Conservation (phyloP, 2,329 filamentous ascomycete genomes). For the Pezicula carpinea region DNA sequence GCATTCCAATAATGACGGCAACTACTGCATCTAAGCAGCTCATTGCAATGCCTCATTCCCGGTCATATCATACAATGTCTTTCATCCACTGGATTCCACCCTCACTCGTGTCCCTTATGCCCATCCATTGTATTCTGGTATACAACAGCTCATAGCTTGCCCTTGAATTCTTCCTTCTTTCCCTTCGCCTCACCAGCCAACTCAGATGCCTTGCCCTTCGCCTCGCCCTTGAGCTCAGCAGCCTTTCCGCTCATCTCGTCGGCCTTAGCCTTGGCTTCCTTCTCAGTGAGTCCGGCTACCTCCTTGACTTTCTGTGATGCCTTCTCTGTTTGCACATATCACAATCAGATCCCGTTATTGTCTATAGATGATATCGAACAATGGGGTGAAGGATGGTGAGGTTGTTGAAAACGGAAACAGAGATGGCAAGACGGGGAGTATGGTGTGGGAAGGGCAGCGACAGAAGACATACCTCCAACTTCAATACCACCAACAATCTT, state of each 20-base stretch:
- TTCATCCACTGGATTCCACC: too few relatives aligned
- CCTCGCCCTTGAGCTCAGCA: constrained; percentile 34
- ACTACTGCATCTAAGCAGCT: too few relatives aligned
- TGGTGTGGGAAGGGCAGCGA: neutral
- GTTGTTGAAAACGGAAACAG: neutral
- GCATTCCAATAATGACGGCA: too few relatives aligned
- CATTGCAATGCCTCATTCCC: too few relatives aligned
- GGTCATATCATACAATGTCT: too few relatives aligned
- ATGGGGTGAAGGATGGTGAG: neutral
- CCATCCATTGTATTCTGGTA: neutral
- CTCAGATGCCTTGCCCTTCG: constrained; percentile 37
- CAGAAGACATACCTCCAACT: constrained; percentile 43
- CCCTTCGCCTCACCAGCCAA: constrained; percentile 31
- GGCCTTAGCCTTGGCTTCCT: constrained; percentile 37
- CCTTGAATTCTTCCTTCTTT: constrained; percentile 32
- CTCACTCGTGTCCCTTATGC: too few relatives aligned
- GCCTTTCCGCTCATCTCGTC: constrained; percentile 32
- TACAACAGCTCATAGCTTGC: constrained; percentile 22
- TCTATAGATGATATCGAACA: constrained; percentile 7
- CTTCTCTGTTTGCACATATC: constrained; percentile 30
- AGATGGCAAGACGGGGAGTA: neutral
- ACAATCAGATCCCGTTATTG: constrained; percentile 21
- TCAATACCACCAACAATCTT: constrained; percentile 60
- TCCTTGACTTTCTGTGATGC: constrained; percentile 45
- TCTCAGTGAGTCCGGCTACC: constrained; percentile 28